Evolutionary conservation across 495 filamentous ascomycete genomes (phyloP), one percentile per base, ranked within the genome.

Genomic region (Penicillium herquei): DNA sequence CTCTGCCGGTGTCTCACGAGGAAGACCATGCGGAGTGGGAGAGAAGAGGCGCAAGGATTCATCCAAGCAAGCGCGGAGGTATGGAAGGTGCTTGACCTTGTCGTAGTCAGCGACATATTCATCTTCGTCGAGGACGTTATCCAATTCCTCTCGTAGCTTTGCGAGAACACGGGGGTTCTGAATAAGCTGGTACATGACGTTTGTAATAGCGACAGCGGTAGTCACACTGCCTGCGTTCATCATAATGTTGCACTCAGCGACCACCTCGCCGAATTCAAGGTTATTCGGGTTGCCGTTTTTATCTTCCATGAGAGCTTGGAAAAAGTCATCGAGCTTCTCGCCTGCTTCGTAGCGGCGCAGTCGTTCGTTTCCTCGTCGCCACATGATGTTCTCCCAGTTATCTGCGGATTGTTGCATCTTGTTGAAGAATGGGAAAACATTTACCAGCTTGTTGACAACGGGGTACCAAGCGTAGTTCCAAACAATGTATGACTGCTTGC

Each of bases 61-160:
- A 51, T 82, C 73, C 12, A 81, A 61, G 49, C 71, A 76, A 30
- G 76, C 75, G 14, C 69, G 69, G 12, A 79, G 70, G 51, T 72
- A 77, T 10, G 73, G 71, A 40, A 75, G 56, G 42, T 69, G 59
- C 34, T 72, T 76, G 17, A 80, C 62, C 49, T 77, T 78, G 26
- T 76, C 75, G 55, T 77, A 78, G 10, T 69, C 63, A 2, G 71
- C 76, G 40, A 79, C 63, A 14, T 66, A 55, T 57, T 69, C 70
- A 11, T 74, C 72, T 21, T 58, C 51, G 16, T 74, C 69, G 26
- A 77, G 63, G 8, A 72, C 70, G 0, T 64, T 64, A 31, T 77
- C 85, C 8, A 91, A 68, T 62, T 90, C 87, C 32, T 78, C 54
- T 18, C 80, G 78, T 1, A 87, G 78, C 58, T 79, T 82, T 5